phyloP scores from a whole-genome alignment of 2,329 filamentous ascomycete genomes.

The Coniochaeta pulveracea region DNA sequence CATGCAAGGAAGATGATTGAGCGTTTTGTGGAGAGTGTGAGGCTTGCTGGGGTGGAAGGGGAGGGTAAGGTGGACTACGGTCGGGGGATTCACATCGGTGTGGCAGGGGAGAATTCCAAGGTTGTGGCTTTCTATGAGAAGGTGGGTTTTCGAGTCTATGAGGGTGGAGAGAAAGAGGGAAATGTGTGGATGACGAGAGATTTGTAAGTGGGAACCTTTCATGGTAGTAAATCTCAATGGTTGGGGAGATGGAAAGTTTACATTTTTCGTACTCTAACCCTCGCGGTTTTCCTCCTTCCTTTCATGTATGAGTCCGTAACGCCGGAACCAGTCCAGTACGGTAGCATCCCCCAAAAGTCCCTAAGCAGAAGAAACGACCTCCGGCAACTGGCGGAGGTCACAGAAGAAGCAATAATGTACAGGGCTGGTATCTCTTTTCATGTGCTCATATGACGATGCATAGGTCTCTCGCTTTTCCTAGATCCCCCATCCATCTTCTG shows the following conservation, averaged over 20 bases:
- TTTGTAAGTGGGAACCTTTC: conserved; percentile 10
- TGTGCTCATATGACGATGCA: background rate
- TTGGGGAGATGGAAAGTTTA: background rate
- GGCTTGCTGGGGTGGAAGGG: conserved; percentile 7
- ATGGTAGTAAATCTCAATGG: background rate
- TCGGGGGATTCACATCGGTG: conserved; percentile 30
- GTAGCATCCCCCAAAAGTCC: background rate
- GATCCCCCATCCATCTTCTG: background rate
- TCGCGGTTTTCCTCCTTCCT: too few relatives aligned
- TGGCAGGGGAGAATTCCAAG: conserved; percentile 32
- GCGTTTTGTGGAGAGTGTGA: conserved; percentile 27
- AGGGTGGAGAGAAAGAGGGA: conserved; percentile 21
- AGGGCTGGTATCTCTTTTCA: conserved; percentile 18
- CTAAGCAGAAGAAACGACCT: conserved; percentile 4
- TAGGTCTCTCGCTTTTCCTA: background rate
- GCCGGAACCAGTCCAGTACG: conserved; percentile 1
- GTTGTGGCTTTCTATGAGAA: conserved; percentile 37
- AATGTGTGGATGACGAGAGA: conserved; percentile 31
- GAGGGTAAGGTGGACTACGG: conserved; percentile 15
- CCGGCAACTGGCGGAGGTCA: conserved; percentile 1
- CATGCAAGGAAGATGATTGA: conserved; percentile 32
- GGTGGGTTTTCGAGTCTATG: conserved; percentile 29
- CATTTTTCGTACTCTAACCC: too few relatives aligned
- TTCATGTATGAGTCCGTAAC: too few relatives aligned
- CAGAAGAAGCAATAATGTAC: conserved; percentile 9